phyloP scores from a whole-genome alignment of 148 eudicot genomes.

The Chenopodium suecicum region DNA sequence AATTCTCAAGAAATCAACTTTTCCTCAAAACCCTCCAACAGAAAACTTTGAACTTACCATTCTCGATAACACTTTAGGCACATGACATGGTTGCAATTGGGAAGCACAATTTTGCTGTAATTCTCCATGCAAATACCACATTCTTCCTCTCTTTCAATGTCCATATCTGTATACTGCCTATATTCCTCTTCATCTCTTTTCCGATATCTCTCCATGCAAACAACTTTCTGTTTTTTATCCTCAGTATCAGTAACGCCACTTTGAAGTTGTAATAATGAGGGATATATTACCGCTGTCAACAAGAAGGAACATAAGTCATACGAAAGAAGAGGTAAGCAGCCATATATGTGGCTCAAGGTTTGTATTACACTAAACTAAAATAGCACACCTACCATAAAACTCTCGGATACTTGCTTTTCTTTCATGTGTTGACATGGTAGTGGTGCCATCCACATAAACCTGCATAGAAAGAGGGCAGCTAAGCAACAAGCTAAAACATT shows the following conservation, averaged over 20 bases:
- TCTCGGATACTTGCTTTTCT: constrained; percentile 92
- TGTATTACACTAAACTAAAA: neutral
- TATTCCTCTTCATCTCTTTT: constrained; percentile 73
- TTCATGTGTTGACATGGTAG: constrained; percentile 95
- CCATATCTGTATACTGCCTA: constrained; percentile 54
- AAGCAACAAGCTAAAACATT: neutral
- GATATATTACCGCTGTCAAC: constrained; percentile 79
- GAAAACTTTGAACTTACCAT: constrained; percentile 49
- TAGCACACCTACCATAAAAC: constrained; percentile 65
- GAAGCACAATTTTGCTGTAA: constrained; percentile 79
- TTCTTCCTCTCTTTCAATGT: constrained; percentile 87
- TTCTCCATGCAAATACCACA: constrained; percentile 98
- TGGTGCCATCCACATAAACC: constrained; percentile 99
- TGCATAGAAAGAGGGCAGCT: constrained; percentile 21
- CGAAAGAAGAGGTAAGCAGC: neutral
- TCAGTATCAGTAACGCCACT: constrained; percentile 82
- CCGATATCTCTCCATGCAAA: constrained; percentile 80
- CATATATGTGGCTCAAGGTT: neutral
- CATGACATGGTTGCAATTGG: constrained; percentile 87
- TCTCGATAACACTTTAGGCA: constrained; percentile 92
- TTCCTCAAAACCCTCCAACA: neutral
- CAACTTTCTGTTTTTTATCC: constrained; percentile 78
- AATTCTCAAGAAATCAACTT: neutral
- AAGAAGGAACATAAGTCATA: constrained; percentile 19
- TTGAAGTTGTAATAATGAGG: constrained; percentile 90